Conservation (phyloP, 2,329 filamentous ascomycete genomes). For the Davidsoniella australis region DNA sequence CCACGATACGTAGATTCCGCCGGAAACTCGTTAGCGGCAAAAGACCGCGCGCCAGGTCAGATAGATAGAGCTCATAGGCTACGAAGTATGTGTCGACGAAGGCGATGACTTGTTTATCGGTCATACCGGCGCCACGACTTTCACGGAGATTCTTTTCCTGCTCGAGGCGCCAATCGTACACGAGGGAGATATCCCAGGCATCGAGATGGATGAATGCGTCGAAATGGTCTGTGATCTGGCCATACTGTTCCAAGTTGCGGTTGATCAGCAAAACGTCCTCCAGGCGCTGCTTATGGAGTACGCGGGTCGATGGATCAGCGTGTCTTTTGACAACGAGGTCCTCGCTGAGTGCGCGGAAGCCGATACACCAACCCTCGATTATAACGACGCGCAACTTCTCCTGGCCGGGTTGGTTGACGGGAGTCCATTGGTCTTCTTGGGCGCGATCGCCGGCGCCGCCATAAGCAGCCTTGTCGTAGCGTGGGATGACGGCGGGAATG, state of each 20-base stretch:
- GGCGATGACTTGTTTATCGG: conserved; percentile 55
- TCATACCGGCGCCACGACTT: conserved; percentile 61
- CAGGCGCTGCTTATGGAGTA: conserved; percentile 29
- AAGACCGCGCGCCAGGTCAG: not conserved
- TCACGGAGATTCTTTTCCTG: conserved; percentile 58
- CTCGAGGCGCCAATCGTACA: conserved; percentile 71
- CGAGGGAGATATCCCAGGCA: conserved; percentile 53
- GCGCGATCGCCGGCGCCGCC: conserved; percentile 60
- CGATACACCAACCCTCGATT: conserved; percentile 84
- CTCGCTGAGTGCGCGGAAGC: conserved; percentile 49
- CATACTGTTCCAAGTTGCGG: conserved; percentile 28
- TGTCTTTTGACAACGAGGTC: conserved; percentile 34
- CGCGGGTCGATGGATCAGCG: conserved; percentile 31
- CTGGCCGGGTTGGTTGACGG: conserved; percentile 34
- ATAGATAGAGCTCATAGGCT: conserved; percentile 46
- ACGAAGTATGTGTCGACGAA: conserved; percentile 60
- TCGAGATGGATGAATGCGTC: conserved; percentile 44
- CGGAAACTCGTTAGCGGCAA: conserved; percentile 23
- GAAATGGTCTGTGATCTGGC: conserved; percentile 30
- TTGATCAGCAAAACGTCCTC: conserved; percentile 36
- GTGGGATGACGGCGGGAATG: conserved; percentile 43
- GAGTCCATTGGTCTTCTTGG: conserved; percentile 42
- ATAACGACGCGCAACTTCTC: conserved; percentile 47
- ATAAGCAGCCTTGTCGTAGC: conserved; percentile 72
- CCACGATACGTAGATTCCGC: conserved; percentile 43